Conservation (phyloP, 2,329 filamentous ascomycete species). For the Ophiostoma sp. region DNA sequence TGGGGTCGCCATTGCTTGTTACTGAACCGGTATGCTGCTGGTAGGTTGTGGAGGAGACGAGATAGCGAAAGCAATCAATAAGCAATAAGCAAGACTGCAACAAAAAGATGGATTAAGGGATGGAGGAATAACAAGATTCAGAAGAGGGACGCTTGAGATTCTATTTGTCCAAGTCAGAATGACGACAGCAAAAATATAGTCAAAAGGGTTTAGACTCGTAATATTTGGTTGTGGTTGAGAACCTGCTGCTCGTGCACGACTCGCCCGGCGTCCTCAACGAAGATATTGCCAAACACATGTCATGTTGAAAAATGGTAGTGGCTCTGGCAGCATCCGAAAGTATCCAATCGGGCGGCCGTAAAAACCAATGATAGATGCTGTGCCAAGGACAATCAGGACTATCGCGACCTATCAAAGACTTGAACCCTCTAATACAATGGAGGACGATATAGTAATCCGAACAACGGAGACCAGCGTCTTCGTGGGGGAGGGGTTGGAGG, state of each 20-base stretch:
- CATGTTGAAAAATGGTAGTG: not conserved
- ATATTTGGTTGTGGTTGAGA: not conserved
- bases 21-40: not conserved
- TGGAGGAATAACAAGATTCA: constrained; percentile 1
- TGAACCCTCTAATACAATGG: too few species aligned
- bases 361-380: not conserved
- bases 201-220: not conserved
- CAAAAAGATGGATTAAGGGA: not conserved
- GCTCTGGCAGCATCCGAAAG: not conserved
- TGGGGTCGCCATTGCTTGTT: constrained; percentile 2
- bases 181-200: not conserved
- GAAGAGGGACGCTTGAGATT: not conserved
- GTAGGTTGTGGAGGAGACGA: not conserved
- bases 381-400: not conserved
- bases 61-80: not conserved
- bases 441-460: not conserved
- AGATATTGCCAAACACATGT: not conserved
- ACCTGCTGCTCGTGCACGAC: not conserved
- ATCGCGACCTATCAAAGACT: not conserved
- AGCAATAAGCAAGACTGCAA: not conserved
- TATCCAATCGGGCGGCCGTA: not conserved
- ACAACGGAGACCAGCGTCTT: constrained; percentile 1
- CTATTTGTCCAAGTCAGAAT: not conserved
- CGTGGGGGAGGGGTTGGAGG: not conserved
- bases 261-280: not conserved